Evolutionary conservation across 2,329 filamentous ascomycete genomes (phyloP).

Genomic region (Monosporascus sp.): DNA sequence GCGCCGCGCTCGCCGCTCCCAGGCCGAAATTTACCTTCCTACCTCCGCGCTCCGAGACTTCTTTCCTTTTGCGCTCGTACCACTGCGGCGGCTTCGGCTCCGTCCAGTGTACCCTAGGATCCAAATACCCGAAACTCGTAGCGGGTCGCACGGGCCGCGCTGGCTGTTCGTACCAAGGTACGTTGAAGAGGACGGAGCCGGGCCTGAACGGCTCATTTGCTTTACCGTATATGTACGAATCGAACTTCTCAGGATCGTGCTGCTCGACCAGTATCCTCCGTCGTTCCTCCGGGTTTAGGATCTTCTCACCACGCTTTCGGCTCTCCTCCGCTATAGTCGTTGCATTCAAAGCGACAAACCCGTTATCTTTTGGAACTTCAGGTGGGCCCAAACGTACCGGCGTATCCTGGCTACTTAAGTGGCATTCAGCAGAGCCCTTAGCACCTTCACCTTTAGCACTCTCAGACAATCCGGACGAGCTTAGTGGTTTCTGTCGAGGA

Average conservation of each 20-base stretch:
- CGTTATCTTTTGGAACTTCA: background rate
- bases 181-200: constrained; percentile 14
- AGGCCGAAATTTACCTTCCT: constrained; percentile 48
- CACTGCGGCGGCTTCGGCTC: constrained; percentile 39
- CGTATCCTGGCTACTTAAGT: background rate
- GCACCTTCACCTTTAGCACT: background rate
- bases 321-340: too few species aligned
- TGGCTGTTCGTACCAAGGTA: constrained; percentile 8
- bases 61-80: constrained; percentile 41
- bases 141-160: constrained; percentile 16
- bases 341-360: background rate
- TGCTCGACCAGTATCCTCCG: constrained; percentile 16
- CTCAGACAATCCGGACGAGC: background rate
- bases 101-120: constrained; percentile 46
- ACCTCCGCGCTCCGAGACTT: constrained; percentile 43
- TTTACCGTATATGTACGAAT: constrained; percentile 35
- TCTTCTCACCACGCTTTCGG: constrained; percentile 4
- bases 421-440: background rate
- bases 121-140: constrained; percentile 39
- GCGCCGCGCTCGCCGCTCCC: constrained; percentile 22
- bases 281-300: constrained; percentile 5
- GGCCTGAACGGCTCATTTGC: constrained; percentile 23
- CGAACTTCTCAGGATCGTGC: constrained; percentile 26
- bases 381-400: background rate
- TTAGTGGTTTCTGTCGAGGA: background rate